phyloP scores from a whole-genome alignment of 2,329 filamentous ascomycete species.

The Penicillium corylophilum region DNA sequence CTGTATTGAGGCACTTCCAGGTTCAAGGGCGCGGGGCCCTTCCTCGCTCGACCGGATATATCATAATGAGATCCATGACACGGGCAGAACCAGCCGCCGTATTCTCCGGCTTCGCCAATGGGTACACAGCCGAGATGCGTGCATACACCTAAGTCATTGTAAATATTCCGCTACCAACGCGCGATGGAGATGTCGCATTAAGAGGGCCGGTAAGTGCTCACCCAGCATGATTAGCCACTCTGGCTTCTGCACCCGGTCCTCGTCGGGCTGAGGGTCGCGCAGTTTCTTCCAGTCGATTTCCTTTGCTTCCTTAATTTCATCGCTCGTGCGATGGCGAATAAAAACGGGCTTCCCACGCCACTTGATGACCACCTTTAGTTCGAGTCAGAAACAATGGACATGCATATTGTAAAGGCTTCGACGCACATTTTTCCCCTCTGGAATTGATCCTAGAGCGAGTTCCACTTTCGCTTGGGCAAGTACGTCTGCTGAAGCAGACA shows the following conservation, averaged over 20 bases:
- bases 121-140: conserved; percentile 99
- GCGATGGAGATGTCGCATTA: too few relatives aligned
- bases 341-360: conserved; percentile 99
- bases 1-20: conserved; percentile 91
- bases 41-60: conserved; percentile 97
- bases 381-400: background rate
- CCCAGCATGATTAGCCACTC: conserved; percentile 99
- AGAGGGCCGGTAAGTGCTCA: too few relatives aligned
- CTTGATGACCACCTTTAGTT: conserved; percentile 87
- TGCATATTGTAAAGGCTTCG: too few relatives aligned
- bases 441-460: conserved; percentile 86
- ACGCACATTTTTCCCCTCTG: conserved; percentile 98
- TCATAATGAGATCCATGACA: conserved; percentile 99
- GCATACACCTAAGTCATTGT: too few relatives aligned
- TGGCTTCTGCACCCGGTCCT: conserved; percentile 93
- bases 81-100: conserved; percentile 98
- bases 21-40: conserved; percentile 95
- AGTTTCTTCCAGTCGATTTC: conserved; percentile 77
- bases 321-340: conserved; percentile 93
- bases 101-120: conserved; percentile 98
- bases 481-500: conserved; percentile 98
- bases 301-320: conserved; percentile 94
- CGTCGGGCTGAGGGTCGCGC: conserved; percentile 87
- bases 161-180: too few relatives aligned
- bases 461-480: conserved; percentile 99